Base-by-base conservation (phyloP, 2,329 filamentous ascomycete genomes). In the Trichoderma aggressivum region DNA sequence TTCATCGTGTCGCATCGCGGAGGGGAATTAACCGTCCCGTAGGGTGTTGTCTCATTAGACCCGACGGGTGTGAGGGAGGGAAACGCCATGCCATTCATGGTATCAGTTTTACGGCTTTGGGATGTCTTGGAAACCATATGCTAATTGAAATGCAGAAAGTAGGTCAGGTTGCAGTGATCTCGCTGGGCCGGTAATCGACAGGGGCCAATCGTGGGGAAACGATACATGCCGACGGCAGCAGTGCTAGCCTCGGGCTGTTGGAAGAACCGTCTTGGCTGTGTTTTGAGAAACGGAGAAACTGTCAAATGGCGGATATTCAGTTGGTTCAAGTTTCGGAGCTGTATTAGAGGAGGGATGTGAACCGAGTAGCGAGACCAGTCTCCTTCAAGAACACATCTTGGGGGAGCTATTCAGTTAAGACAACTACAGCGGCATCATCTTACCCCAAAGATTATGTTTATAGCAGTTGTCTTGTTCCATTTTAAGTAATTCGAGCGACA, bases 141-240 rank as follows among this genome's bases (percentile, higher is more conserved):
- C 64, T 67, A 67, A 67, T 32, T 56, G 16, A 67, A 43, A 18
- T 58, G 26, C 34, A n/a, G 18, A 32, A 66, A 26, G 21, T 30
- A 58, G 34, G 34, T 39, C 21, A 43, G 47, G n/a, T 26, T 43
- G 30, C 21, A 58, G 24, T 47, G 64, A 58, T 67, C 53, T 32
- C 26, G 26, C 53, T n/a, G 24, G 26, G 21, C 53, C 7, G 11
- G 24, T 47, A 32, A 32, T 63, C 50, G 34, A 47, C 64, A 67
- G 64, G 64, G 64, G 34, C 24, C 10, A 32, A 67, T 67, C 64
- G 64, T 67, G 64, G 64, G 16, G 64, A 67, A 59, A 12, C 21
- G 4, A 26, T 32, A 67, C 53, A 11, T 24, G 7, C 64, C 64
- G 64, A 47, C 64, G 53, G 64, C 26, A 67, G 34, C 5, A 59